phyloP scores from a whole-genome alignment of 2,329 filamentous ascomycete genomes.

The Hortaea werneckii region DNA sequence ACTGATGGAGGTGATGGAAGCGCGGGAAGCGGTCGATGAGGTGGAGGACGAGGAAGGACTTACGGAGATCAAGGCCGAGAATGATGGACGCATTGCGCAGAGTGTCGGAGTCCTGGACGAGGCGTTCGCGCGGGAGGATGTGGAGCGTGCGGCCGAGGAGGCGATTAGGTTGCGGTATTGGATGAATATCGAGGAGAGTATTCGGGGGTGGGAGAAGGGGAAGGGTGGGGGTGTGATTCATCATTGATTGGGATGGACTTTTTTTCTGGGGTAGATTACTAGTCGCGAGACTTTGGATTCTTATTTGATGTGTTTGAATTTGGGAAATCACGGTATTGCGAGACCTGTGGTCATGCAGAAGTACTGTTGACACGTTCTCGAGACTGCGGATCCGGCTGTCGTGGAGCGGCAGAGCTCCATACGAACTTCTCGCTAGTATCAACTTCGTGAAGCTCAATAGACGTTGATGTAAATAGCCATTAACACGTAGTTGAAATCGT shows the following conservation, averaged over 20 bases:
- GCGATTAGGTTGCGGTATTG: constrained; percentile 77
- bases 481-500: no score
- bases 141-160: constrained; percentile 58
- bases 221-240: constrained; percentile 34
- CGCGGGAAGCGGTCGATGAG: constrained; percentile 51
- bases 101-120: constrained; percentile 54
- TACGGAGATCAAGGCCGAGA: constrained; percentile 48
- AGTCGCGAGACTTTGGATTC: no score
- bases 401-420: no score
- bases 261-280: no score
- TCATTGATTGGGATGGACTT: constrained; percentile 8
- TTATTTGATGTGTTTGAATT: no score
- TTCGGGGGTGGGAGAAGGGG: constrained; percentile 77
- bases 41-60: constrained; percentile 53
- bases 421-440: no score
- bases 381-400: no score
- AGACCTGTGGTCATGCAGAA: no score
- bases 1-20: constrained; percentile 70
- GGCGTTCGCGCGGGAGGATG: constrained; percentile 57
- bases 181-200: constrained; percentile 72
- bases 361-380: no score
- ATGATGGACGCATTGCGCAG: constrained; percentile 54
- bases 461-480: no score
- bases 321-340: no score
- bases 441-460: no score